Evolutionary conservation across 2,329 filamentous ascomycete genomes (phyloP).

Genomic region (Hymenoscyphus repandus): DNA sequence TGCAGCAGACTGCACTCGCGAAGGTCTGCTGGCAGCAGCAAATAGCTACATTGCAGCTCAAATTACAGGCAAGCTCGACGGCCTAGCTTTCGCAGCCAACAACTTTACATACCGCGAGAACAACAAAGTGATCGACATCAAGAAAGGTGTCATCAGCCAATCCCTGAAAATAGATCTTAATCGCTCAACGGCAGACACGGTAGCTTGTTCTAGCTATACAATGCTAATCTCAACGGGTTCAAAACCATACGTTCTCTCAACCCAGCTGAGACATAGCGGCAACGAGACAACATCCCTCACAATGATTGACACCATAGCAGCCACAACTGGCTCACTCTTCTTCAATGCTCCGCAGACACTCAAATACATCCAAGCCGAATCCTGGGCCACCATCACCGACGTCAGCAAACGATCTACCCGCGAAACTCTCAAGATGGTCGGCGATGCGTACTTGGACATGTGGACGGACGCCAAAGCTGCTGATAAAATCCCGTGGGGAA

Average conservation of each 20-base stretch:
- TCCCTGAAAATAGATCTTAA: constrained; percentile 8
- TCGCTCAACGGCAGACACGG: constrained; percentile 10
- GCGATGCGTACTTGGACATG: constrained; percentile 17
- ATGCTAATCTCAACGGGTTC: constrained; percentile 8
- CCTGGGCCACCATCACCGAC: constrained; percentile 2
- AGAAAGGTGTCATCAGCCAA: constrained; percentile 4
- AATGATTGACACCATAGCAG: constrained; percentile 16
- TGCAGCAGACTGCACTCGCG: constrained; percentile 10
- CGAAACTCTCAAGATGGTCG: constrained; percentile 3
- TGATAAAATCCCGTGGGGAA: constrained; percentile 13
- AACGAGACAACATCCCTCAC: constrained; percentile 8
- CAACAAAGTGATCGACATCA: constrained; percentile 8
- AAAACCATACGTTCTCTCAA: constrained; percentile 14
- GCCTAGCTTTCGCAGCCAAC: background rate
- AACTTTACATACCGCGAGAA: constrained; percentile 14
- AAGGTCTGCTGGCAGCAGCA: constrained; percentile 5
- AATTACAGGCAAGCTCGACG: constrained; percentile 1
- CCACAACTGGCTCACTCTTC: constrained; percentile 11
- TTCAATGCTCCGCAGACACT: constrained; percentile 10
- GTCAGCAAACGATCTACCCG: background rate
- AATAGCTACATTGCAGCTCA: constrained; percentile 7
- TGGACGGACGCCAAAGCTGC: constrained; percentile 13
- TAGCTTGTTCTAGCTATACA: constrained; percentile 12
- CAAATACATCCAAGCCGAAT: constrained; percentile 9
- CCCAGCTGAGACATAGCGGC: constrained; percentile 9